Base-by-base conservation (phyloP, 805 yeast species). In the Teunomyces pallodes region DNA sequence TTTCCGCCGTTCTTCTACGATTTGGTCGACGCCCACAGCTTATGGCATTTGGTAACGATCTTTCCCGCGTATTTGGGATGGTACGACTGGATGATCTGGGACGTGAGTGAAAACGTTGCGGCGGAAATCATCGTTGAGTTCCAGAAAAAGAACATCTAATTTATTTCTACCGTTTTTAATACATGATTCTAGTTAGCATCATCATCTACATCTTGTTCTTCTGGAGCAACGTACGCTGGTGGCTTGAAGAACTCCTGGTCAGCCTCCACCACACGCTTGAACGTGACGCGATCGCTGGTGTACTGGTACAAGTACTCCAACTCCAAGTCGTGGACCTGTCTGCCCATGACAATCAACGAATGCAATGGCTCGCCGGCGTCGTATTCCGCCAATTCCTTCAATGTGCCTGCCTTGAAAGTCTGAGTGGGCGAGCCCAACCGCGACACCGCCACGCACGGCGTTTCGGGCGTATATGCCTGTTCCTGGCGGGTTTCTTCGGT, bases 351-450 rank as follows among this genome's bases (percentile, higher is more conserved):
- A 43, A 92, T 83, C 58, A 92, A 78, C 8, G 98, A 89, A 66
- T 92, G 99, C 57, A 92, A 74, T 27, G 99, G 99, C 60, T 84
- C 96, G 39, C 99, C 99, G 9, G 95, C 81, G 54, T 91, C 97
- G 61, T 88, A 90, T 43, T 82, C 80, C 6, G 88, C 78, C 63
- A 92, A 72, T 59, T 92, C 88, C 54, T 78, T 66, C 51, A 92
- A 77, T 13, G 96, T 86, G 3, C 86, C 98, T 6, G 97, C 92
- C 59, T 86, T 84, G 71, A 92, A 87, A 6, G 69, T 64, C 70
- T 92, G 99, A 4, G 75, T 66, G 17, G 95, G 92, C 7, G 97
- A 81, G 1, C 99, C 99, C 35, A 92, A 69, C 62, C 99, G 81
- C 16, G 96, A 88, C 26, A 92, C 84, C 1, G 97, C 96, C 31